Conservation (phyloP, 2,329 filamentous ascomycete species). For the Diaporthe citrichinensis region DNA sequence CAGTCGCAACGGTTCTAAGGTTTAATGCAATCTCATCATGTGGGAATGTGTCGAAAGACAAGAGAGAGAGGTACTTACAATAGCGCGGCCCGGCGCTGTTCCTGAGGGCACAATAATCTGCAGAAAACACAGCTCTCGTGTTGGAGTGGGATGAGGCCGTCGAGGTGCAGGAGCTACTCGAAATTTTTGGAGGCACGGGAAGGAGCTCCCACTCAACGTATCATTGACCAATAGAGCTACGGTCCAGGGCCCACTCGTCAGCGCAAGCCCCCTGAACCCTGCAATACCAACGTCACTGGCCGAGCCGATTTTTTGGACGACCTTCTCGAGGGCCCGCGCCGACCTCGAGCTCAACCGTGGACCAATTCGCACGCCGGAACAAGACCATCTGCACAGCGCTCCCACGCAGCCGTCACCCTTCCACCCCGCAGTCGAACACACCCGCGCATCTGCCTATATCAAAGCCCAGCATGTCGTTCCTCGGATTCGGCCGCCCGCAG, state of each 20-base stretch:
- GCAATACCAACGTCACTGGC: conserved; percentile 42
- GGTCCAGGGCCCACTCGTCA: neutral
- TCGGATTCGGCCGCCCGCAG: conserved; percentile 71
- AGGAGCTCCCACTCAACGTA: neutral
- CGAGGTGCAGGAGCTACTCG: conserved; percentile 7
- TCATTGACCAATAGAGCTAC: conserved; percentile 36
- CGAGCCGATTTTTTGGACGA: conserved; percentile 39
- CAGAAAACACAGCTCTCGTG: neutral
- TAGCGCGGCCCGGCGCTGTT: neutral
- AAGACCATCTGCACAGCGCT: neutral
- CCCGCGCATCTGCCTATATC: conserved; percentile 20
- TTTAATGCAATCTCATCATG: conserved; percentile 66
- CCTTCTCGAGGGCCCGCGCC: neutral
- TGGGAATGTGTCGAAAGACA: neutral
- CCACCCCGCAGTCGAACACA: neutral
- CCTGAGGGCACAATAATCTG: conserved; percentile 1
- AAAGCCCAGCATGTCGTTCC: conserved; percentile 49
- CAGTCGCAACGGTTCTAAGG: conserved; percentile 73
- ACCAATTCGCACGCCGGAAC: conserved; percentile 20
- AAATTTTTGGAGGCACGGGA: conserved; percentile 31
- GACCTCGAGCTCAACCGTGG: conserved; percentile 31
- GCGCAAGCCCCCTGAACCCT: conserved; percentile 17
- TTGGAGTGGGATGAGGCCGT: neutral
- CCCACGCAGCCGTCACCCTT: neutral
- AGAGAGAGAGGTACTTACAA: conserved; percentile 31